A percentile compares a stretch with the other conserved stretches of the same genome.
These are phyloP conservation scores for Kalmusia sp. DNA, from an alignment of 2,329 filamentous ascomycete species.

Conservation along the genomic window DNA sequence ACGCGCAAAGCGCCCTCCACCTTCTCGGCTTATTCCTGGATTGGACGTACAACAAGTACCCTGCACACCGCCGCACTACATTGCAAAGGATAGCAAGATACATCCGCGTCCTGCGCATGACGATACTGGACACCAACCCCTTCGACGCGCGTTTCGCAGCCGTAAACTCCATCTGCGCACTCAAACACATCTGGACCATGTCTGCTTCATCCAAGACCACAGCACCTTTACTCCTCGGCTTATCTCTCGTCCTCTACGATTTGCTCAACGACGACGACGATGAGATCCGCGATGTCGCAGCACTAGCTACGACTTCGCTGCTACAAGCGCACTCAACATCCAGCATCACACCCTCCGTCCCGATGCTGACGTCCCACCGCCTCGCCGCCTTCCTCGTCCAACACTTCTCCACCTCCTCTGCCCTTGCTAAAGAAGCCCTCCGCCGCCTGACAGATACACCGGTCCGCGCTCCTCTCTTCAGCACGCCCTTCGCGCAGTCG, in stretches of 20 bases:
- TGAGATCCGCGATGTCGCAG: slow-evolving; percentile 75
- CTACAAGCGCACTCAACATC: slow-evolving; percentile 37
- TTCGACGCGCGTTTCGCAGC: slow-evolving; percentile 72
- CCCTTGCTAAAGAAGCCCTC: slow-evolving; percentile 46
- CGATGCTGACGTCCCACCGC: slow-evolving; percentile 56
- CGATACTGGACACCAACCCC: slow-evolving; percentile 49
- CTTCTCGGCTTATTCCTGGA: slow-evolving; percentile 43
- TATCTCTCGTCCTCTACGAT: slow-evolving; percentile 55
- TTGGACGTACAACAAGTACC: slow-evolving; percentile 21
- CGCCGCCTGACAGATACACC: slow-evolving; percentile 47
- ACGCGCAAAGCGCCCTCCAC: slow-evolving; percentile 38
- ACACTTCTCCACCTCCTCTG: slow-evolving; percentile 40
- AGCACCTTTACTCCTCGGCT: slow-evolving; percentile 24
- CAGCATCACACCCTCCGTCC: slow-evolving; percentile 49
- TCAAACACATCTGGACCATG: slow-evolving; percentile 30
- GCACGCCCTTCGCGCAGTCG: slow-evolving; percentile 14
- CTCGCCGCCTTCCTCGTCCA: slow-evolving; percentile 43
- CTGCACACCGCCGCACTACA: slow-evolving; percentile 8
- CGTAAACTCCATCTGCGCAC: slow-evolving; percentile 61
- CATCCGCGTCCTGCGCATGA: slow-evolving; percentile 38
- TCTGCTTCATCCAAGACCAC: slow-evolving; percentile 14
- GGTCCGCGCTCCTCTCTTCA: background rate
- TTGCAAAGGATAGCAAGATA: slow-evolving; percentile 27
- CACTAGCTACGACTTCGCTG: slow-evolving; percentile 57
- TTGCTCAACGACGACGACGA: slow-evolving; percentile 83